Base-by-base conservation (phyloP, 1,284 basidiomycete species). In the Puccinia novopanici region DNA sequence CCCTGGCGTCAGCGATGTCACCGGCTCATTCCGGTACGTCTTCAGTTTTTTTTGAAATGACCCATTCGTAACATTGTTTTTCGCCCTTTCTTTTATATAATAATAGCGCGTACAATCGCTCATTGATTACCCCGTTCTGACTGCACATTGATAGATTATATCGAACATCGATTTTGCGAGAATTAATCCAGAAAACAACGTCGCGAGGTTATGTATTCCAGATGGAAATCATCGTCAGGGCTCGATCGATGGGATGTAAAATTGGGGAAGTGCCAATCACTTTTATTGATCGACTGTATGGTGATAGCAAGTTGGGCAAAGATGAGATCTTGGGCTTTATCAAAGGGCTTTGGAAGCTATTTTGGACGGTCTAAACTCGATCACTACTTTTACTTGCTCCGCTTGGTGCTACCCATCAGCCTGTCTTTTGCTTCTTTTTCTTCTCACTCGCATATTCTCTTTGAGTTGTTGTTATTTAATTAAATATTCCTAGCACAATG, bases 141-240 rank as follows among this genome's bases (percentile, higher is more conserved):
- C 10, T 37, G n/a, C n/a, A n/a, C 27, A 24, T 24, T 45, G n/a
- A 74, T 75, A 93, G 93, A 81, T 86, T 96, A 27, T 96, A 95
- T 86, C 90, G 92, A 63, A 86, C 90, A 19, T 88, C 89, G 0
- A 93, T 93, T 6, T 88, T 96, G 81, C 89, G 89, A 74, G 90
- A 92, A 83, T 92, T 96, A 84, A 95, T 96, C 84, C 89, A 90
- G 6, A 88, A 91, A 82, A 93, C 92, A 10, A 89, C 91, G 82
- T 93, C 92, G 22, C 92, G 92, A 83, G 94, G 94, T 2, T 96
- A 95, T 84, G 94, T 96, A 19, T 95, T 96, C 88, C 94, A 96
- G 87, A 96, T 96, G 94, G 94, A 96, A 86, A 95, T 95, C 90
- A 94, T 95, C 89, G 94, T 94, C 37, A 90, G 94, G 4, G 94